These are phyloP conservation scores for Pseudocohnilembus persalinus DNA, from an alignment of 169 alveolate species.

Conservation along the genomic window DNA sequence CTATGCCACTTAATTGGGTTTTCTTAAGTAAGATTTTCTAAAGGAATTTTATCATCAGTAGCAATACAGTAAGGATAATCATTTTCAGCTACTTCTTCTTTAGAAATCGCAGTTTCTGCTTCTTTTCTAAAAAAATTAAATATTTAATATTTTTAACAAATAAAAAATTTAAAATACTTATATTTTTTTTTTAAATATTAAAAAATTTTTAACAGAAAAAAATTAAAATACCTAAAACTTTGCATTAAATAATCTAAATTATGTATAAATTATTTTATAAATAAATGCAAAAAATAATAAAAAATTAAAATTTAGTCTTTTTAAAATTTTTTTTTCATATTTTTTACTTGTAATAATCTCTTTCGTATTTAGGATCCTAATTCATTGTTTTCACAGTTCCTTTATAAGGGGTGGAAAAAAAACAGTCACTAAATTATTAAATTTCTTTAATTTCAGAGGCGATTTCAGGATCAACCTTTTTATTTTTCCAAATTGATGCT, in stretches of 20 bases:
- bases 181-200: slow-evolving; percentile 34
- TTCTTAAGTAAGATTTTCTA: slow-evolving; percentile 64
- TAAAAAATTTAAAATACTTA: slow-evolving; percentile 26
- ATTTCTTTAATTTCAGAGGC: slow-evolving; percentile 61
- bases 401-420: slow-evolving; percentile 78
- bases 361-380: slow-evolving; percentile 34
- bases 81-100: neutral
- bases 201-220: slow-evolving; percentile 26
- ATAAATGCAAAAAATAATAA: too few relatives aligned
- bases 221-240: slow-evolving; percentile 43
- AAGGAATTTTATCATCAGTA: slow-evolving; percentile 67
- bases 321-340: too few relatives aligned
- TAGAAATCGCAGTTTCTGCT: slow-evolving; percentile 24
- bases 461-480: slow-evolving; percentile 48
- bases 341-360: neutral
- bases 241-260: too few relatives aligned
- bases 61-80: slow-evolving; percentile 34
- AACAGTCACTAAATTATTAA: slow-evolving; percentile 72
- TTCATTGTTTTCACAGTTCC: slow-evolving; percentile 64
- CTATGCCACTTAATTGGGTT: slow-evolving; percentile 74
- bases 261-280: too few relatives aligned
- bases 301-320: too few relatives aligned
- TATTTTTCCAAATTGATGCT: slow-evolving; percentile 59
- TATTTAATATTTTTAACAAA: slow-evolving; percentile 17
- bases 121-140: too few relatives aligned